Evolutionary conservation across 2,329 filamentous ascomycete genomes (phyloP).

Genomic region (Phaeosphaeria sp.): DNA sequence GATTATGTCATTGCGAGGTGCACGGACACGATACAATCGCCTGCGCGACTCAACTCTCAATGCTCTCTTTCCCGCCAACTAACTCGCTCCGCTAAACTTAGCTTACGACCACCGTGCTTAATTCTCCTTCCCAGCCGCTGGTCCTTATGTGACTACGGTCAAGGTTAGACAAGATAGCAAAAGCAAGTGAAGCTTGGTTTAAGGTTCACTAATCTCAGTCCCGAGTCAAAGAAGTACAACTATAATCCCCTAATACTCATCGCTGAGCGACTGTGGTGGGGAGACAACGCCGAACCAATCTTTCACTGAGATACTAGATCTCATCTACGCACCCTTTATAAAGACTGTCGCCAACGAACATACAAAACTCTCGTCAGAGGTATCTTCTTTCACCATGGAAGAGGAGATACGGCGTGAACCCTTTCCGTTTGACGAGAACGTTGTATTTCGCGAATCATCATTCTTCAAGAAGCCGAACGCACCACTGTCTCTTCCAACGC

Average conservation of each 20-base stretch:
- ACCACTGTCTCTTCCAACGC: slow-evolving; percentile 14
- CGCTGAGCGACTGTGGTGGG: background rate
- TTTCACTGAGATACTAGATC: background rate
- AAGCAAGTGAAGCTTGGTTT: slow-evolving; percentile 1
- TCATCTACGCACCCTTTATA: background rate
- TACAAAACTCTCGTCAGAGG: background rate
- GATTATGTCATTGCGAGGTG: background rate
- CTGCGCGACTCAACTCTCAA: background rate
- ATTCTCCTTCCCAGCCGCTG: background rate
- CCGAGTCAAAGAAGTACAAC: background rate
- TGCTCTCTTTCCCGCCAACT: background rate
- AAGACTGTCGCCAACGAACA: background rate
- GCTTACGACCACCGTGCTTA: background rate
- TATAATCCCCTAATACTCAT: background rate
- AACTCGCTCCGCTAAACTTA: background rate
- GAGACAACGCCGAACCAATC: background rate
- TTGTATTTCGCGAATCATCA: slow-evolving; percentile 11
- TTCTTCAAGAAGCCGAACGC: slow-evolving; percentile 18
- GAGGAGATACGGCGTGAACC: slow-evolving; percentile 1
- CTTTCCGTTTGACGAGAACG: slow-evolving; percentile 14
- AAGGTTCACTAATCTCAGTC: background rate
- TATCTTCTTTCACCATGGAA: background rate
- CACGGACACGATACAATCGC: background rate
- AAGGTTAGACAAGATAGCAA: slow-evolving; percentile 1
- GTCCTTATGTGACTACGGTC: background rate